phyloP scores from a whole-genome alignment of 768 basidiomycete genomes.

The Mycena indigotica region DNA sequence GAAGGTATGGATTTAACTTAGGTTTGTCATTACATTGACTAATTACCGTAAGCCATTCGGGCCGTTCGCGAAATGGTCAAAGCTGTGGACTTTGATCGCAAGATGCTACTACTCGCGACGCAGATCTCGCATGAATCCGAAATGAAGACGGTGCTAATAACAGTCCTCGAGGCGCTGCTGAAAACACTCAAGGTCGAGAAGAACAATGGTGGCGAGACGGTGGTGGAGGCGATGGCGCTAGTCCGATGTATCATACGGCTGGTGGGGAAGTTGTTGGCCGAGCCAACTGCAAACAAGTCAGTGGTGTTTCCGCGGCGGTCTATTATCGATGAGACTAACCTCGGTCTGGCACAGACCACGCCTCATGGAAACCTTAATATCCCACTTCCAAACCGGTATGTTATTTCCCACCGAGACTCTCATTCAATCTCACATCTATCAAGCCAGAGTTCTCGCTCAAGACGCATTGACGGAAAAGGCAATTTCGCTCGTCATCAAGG shows the following conservation, averaged over 20 bases:
- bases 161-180: conserved; percentile 72
- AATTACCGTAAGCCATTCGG: conserved; percentile 65
- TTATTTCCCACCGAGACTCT: not conserved
- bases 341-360: conserved; percentile 37
- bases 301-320: conserved; percentile 26
- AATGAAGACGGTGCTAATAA: conserved; percentile 71
- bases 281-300: conserved; percentile 65
- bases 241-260: conserved; percentile 84
- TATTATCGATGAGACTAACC: no score
- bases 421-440: conserved; percentile 11
- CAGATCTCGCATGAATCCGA: conserved; percentile 81
- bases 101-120: conserved; percentile 82
- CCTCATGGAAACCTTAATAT: conserved; percentile 63
- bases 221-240: conserved; percentile 73
- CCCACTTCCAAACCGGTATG: conserved; percentile 71
- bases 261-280: conserved; percentile 65
- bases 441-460: conserved; percentile 60
- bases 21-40: no score
- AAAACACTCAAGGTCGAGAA: conserved; percentile 63
- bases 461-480: conserved; percentile 54
- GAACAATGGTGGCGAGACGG: conserved; percentile 49
- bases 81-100: conserved; percentile 80
- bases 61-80: conserved; percentile 70
- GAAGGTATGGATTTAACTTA: no score
- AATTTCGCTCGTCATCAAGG: conserved; percentile 64